phyloP scores from a whole-genome alignment of 495 filamentous ascomycete species.

The Pseudomonodictys pantanalensis region DNA sequence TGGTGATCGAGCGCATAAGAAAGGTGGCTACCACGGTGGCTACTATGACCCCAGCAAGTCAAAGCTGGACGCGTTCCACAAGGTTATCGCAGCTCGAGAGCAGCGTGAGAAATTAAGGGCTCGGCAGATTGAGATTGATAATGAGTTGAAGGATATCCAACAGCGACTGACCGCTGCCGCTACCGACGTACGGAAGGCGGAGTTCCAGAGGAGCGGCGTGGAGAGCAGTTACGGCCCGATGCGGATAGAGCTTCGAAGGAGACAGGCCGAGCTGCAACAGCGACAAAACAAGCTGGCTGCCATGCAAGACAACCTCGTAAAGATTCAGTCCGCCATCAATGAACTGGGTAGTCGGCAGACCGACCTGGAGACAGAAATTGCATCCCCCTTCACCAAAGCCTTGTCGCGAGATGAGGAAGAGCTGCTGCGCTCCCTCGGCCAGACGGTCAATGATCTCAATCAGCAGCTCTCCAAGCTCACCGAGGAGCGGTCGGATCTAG shows the following conservation, averaged over 20 bases:
- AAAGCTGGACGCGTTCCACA: conserved; percentile 75
- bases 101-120: conserved; percentile 65
- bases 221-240: conserved; percentile 82
- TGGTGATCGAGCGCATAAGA: conserved; percentile 89
- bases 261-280: conserved; percentile 67
- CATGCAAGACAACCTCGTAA: conserved; percentile 65
- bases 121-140: conserved; percentile 57
- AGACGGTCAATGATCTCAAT: conserved; percentile 66
- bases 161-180: conserved; percentile 82
- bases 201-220: conserved; percentile 72
- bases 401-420: conserved; percentile 79
- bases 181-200: conserved; percentile 75
- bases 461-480: conserved; percentile 72
- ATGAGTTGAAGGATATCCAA: conserved; percentile 69
- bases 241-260: conserved; percentile 66
- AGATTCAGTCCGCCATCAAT: conserved; percentile 71
- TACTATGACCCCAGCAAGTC: conserved; percentile 82
- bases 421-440: conserved; percentile 67
- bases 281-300: conserved; percentile 71
- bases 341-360: conserved; percentile 68
- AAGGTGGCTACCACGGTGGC: conserved; percentile 90
- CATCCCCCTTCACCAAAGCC: conserved; percentile 87
- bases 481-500: conserved; percentile 70
- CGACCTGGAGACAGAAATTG: conserved; percentile 73
- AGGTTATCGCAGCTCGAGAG: conserved; percentile 69